Conservation (phyloP, 1,284 basidiomycete genomes). For the Phaffia rhodozyma region DNA sequence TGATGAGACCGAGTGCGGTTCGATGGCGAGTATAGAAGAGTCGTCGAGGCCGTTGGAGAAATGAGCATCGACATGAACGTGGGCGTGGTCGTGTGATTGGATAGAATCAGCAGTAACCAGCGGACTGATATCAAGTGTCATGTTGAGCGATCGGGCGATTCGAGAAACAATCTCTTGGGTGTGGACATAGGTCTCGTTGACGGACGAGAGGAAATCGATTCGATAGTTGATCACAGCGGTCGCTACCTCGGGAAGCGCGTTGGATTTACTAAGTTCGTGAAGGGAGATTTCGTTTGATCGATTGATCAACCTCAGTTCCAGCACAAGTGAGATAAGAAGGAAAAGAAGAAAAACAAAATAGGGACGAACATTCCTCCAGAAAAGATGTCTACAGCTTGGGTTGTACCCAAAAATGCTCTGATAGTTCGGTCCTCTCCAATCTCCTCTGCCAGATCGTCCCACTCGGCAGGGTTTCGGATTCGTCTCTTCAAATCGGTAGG, state of each 20-base stretch:
- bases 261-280: conserved; percentile 12
- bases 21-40: conserved; percentile 4
- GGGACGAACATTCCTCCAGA: neutral
- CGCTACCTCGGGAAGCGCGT: conserved; percentile 35
- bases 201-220: conserved; percentile 37
- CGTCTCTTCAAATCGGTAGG: conserved; percentile 27
- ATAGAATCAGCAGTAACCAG: too few species aligned
- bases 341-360: conserved; percentile 27
- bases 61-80: too few species aligned
- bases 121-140: conserved; percentile 29
- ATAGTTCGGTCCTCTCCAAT: conserved; percentile 20
- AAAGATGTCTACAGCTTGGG: conserved; percentile 8
- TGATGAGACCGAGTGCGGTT: neutral
- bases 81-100: too few species aligned
- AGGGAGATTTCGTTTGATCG: neutral
- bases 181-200: conserved; percentile 35
- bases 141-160: conserved; percentile 33
- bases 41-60: too few species aligned
- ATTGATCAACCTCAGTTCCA: conserved; percentile 31
- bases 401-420: conserved; percentile 28
- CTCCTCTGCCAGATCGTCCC: conserved; percentile 35
- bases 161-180: conserved; percentile 32
- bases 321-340: conserved; percentile 26
- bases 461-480: conserved; percentile 32
- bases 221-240: conserved; percentile 38